Percentiles rank a stretch among this genome's conserved stretches.
phyloP scores from a whole-genome alignment of 176 grass and related monocot species.

The Alloteropsis semialata region DNA sequence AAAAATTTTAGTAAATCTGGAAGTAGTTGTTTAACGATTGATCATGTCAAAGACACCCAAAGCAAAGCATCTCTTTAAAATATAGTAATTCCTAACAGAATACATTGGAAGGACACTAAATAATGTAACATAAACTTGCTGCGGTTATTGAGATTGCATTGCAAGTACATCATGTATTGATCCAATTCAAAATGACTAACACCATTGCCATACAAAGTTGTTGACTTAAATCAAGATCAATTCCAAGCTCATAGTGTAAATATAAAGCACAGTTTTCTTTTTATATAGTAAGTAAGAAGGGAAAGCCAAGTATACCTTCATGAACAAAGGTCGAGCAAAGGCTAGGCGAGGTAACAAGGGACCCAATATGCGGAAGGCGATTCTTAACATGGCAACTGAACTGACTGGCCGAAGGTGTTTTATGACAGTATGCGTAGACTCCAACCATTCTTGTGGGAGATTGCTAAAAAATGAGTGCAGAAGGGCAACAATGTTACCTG shows the following conservation, averaged over 20 bases:
- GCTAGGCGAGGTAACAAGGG: constrained; percentile 91
- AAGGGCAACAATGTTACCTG: constrained; percentile 94
- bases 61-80: not conserved
- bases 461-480: constrained; percentile 95
- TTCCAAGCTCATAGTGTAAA: not conserved
- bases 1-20: not conserved
- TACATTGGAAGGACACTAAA: not conserved
- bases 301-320: constrained; percentile 70
- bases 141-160: constrained; percentile 3
- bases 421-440: constrained; percentile 88
- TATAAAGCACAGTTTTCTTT: not conserved
- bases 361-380: constrained; percentile 95
- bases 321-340: constrained; percentile 90
- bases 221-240: not conserved
- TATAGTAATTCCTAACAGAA: not conserved
- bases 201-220: not conserved
- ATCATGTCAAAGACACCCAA: not conserved
- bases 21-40: not conserved
- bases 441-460: constrained; percentile 98
- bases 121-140: not conserved
- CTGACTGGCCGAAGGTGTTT: constrained; percentile 92
- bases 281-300: not conserved
- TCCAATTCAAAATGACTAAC: not conserved
- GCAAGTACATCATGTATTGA: constrained; percentile 10
- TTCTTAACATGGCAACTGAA: constrained; percentile 97